phyloP scores from a whole-genome alignment of 164 flowering plant genomes.

The Tinospora cordifolia region DNA sequence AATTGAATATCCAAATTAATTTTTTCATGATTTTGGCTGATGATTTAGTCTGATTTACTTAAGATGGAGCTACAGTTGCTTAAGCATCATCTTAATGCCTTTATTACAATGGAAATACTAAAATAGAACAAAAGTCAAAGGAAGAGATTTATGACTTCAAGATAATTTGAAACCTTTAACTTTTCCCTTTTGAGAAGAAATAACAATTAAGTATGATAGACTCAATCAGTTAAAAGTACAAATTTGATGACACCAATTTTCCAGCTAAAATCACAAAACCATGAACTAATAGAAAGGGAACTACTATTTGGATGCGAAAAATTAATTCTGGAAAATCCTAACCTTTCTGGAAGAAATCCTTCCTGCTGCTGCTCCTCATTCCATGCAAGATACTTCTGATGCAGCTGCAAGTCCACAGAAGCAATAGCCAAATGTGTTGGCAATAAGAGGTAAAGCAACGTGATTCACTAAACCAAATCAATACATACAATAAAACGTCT shows the following conservation, averaged over 20 bases:
- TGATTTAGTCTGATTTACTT: too few relatives aligned
- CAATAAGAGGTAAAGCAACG: neutral
- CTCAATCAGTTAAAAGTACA: neutral
- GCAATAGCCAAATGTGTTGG: neutral
- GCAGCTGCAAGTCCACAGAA: slow-evolving; percentile 25
- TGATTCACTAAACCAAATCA: neutral
- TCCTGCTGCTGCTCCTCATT: slow-evolving; percentile 8
- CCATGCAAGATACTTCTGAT: slow-evolving; percentile 12
- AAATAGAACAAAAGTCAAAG: neutral
- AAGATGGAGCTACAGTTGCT: too few relatives aligned
- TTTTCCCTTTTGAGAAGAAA: neutral
- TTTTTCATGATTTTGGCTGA: too few relatives aligned
- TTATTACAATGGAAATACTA: neutral
- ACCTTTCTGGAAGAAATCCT: slow-evolving; percentile 31
- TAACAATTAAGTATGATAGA: neutral
- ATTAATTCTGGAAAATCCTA: slow-evolving; percentile 9
- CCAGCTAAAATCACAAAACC: neutral
- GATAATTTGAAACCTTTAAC: neutral
- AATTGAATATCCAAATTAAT: too few relatives aligned
- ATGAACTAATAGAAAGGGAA: neutral
- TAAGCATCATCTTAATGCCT: too few relatives aligned
- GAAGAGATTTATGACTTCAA: neutral
- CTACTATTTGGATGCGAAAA: neutral
- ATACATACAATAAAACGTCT: neutral
- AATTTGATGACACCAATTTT: neutral